These are phyloP conservation scores for Leccinum subtestaceum DNA, from an alignment of 768 basidiomycete genomes.

Conservation along the genomic window DNA sequence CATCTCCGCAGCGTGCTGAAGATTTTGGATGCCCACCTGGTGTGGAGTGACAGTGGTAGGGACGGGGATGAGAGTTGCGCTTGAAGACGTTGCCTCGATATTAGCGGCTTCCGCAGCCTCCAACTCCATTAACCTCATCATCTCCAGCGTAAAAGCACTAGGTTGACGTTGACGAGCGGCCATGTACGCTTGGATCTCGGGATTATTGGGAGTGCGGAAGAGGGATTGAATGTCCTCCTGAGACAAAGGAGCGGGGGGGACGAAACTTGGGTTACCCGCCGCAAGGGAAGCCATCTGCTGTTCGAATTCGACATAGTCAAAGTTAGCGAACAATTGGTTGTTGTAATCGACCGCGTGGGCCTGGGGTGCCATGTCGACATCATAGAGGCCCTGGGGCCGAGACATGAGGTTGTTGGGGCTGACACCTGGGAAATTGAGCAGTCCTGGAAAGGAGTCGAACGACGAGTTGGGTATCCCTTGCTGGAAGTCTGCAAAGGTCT, in stretches of 20 bases:
- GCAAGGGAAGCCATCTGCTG: slow-evolving; percentile 5
- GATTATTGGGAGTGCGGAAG: slow-evolving; percentile 16
- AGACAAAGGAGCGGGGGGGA: slow-evolving; percentile 1
- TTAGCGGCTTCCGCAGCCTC: slow-evolving; percentile 19
- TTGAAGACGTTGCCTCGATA: slow-evolving; percentile 4
- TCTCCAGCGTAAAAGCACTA: slow-evolving; percentile 28
- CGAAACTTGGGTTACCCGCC: slow-evolving; percentile 5
- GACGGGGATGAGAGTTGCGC: background rate
- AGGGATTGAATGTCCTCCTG: slow-evolving; percentile 22
- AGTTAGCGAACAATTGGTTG: slow-evolving; percentile 20
- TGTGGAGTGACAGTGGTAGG: slow-evolving; percentile 21
- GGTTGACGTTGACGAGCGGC: slow-evolving; percentile 16
- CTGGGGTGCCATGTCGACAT: slow-evolving; percentile 28
- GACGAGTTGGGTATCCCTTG: slow-evolving; percentile 1
- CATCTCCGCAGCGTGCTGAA: slow-evolving; percentile 18
- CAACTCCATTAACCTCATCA: slow-evolving; percentile 40
- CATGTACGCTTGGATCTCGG: slow-evolving; percentile 14
- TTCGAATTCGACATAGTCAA: slow-evolving; percentile 18
- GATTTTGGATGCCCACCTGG: slow-evolving; percentile 20
- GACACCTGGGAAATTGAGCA: slow-evolving; percentile 34
- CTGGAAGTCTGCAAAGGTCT: slow-evolving; percentile 3
- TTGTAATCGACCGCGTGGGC: slow-evolving; percentile 7
- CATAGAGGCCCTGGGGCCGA: slow-evolving; percentile 38
- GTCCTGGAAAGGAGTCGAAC: slow-evolving; percentile 28
- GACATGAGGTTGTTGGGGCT: slow-evolving; percentile 30